phyloP scores from a whole-genome alignment of 2,329 filamentous ascomycete species.

The Colletotrichum nymphaeae region DNA sequence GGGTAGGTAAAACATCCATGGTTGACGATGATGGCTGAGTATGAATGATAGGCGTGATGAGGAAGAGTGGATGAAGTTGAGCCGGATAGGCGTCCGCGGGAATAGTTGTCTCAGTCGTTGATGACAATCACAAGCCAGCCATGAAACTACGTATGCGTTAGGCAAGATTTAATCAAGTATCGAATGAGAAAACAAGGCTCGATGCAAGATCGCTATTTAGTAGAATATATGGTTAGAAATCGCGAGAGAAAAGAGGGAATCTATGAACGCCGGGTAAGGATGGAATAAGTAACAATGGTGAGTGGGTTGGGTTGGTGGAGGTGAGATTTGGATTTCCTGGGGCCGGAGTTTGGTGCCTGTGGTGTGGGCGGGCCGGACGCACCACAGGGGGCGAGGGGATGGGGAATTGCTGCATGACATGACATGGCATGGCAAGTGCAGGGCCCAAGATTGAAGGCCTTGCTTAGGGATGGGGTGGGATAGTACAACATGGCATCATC shows the following conservation, averaged over 20 bases:
- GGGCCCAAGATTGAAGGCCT: neutral
- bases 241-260: neutral
- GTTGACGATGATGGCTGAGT: neutral
- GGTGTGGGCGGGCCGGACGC: slow-evolving; percentile 31
- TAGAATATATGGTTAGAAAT: neutral
- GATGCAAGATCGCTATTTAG: neutral
- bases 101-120: neutral
- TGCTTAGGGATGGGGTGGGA: neutral
- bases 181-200: neutral
- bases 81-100: neutral
- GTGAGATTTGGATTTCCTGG: slow-evolving; percentile 29
- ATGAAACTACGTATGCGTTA: neutral
- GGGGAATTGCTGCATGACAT: slow-evolving; percentile 13
- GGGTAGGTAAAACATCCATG: slow-evolving; percentile 15
- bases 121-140: slow-evolving; percentile 2
- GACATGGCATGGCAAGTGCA: slow-evolving; percentile 1
- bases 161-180: neutral
- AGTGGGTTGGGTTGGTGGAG: slow-evolving; percentile 15
- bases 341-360: slow-evolving; percentile 23
- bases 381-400: slow-evolving; percentile 11
- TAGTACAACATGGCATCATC: neutral
- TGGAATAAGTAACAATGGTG: slow-evolving; percentile 21
- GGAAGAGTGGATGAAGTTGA: neutral
- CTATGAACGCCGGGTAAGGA: neutral
- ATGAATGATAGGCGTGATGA: neutral